Base-by-base conservation (phyloP, 768 basidiomycete species). In the Scleroderma citrinum region DNA sequence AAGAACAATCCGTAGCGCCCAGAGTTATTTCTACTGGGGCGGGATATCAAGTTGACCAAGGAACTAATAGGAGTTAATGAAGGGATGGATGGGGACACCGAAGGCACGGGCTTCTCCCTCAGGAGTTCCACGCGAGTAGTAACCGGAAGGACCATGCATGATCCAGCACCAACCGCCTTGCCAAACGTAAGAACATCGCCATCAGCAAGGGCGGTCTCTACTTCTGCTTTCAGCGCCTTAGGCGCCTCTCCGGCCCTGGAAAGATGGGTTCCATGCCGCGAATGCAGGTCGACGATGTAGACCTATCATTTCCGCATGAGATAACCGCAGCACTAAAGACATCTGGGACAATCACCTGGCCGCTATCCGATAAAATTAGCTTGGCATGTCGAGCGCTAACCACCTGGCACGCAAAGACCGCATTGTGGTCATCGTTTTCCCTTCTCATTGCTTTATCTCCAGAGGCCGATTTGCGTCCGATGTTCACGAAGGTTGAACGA, bases 331-430 rank as follows among this genome's bases (percentile, higher is more conserved):
- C 42, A 47, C 55, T 35, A 56, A 49, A 58, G 39, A 50, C 34
- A 49, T 43, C 36, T 46, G 43, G 41, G 32, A 37, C 42, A 50
- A 59, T 75, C 76, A 88, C 87, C 70, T 78, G 76, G 40, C 86
- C 85, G 53, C 74, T 76, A 57, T 86, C 82, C 5, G 82, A 73
- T 64, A 89, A 83, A 19, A 76, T 74, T 51, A 91, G 81, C 73
- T 81, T 86, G 49, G 87, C 87, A 69, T 91, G 87, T 59, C 70
- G 78, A 21, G 87, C 77, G 63, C 85, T 87, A 54, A 91, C 83
- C 40, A 90, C 87, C 26, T 85, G 82, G 59, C 87, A 89, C 43
- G 80, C 69, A 55, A 89, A 89, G 64, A 81, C 76, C 14, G 80
- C 84, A 49, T 73, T 74, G 47, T 74, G 72, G 43, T 63, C 62